Percentiles rank a stretch among this genome's conserved stretches.
These are phyloP conservation scores for Tillandsia leiboldiana DNA, from an alignment of 176 grass and related monocot genomes.

Conservation along the genomic window DNA sequence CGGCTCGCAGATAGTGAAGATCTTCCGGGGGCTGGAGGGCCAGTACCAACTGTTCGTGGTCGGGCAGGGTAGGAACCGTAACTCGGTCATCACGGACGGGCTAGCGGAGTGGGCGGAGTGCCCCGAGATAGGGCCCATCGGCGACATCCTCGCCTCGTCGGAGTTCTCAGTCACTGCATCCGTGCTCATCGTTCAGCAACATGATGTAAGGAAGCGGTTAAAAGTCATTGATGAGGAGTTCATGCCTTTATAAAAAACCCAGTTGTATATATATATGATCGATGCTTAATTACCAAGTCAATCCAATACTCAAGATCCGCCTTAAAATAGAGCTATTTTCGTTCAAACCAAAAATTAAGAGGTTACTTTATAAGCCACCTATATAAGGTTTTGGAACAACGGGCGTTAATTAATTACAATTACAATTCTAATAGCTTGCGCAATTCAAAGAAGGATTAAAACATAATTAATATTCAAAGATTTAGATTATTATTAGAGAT, in stretches of 20 bases:
- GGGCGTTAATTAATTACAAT: too few species aligned
- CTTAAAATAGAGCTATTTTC: too few species aligned
- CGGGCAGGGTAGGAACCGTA: constrained; percentile 33
- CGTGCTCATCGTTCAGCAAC: constrained; percentile 65
- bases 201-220: constrained; percentile 72
- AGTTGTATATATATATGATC: not conserved
- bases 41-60: constrained; percentile 58
- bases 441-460: too few species aligned
- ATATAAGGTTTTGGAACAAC: too few species aligned
- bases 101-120: constrained; percentile 61
- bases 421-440: too few species aligned
- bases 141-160: constrained; percentile 51
- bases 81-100: constrained; percentile 54
- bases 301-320: too few species aligned
- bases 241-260: constrained; percentile 39
- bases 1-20: constrained; percentile 49
- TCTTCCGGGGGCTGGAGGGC: constrained; percentile 34
- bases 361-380: too few species aligned
- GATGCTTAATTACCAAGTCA: not conserved
- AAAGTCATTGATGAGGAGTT: constrained; percentile 80
- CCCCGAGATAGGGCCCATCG: constrained; percentile 59
- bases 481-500: too few species aligned
- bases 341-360: too few species aligned
- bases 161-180: constrained; percentile 57
- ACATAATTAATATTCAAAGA: too few species aligned